Evolutionary conservation across 352 stramenopile species (phyloP).

Genomic region (Globisporangium canariense): DNA sequence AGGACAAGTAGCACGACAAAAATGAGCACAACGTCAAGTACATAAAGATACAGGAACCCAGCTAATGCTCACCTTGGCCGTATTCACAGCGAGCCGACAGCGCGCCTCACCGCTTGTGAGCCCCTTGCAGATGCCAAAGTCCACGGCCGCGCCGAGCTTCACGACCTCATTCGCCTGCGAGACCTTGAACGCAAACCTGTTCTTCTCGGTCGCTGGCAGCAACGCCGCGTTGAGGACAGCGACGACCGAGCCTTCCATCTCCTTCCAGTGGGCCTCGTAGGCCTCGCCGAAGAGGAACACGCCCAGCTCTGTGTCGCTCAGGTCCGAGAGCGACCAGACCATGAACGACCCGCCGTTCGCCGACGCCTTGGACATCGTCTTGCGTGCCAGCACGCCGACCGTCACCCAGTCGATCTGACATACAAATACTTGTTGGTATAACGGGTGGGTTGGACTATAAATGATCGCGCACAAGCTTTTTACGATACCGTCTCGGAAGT

Average conservation of each 20-base stretch:
- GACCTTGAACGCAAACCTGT: conserved; percentile 78
- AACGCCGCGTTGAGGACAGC: conserved; percentile 69
- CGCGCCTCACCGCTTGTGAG: conserved; percentile 52
- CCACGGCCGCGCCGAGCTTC: conserved; percentile 50
- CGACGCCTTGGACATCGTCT: conserved; percentile 65
- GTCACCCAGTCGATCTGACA: conserved; percentile 73
- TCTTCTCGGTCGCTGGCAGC: conserved; percentile 63
- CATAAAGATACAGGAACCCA: conserved; percentile 5
- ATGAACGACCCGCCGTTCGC: conserved; percentile 72
- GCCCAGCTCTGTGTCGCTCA: conserved; percentile 60
- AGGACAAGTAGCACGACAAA: background rate
- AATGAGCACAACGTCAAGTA: background rate
- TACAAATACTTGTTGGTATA: background rate
- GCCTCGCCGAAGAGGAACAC: conserved; percentile 77
- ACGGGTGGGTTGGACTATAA: background rate
- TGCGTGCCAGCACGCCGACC: conserved; percentile 70
- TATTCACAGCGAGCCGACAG: conserved; percentile 75
- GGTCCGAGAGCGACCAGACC: conserved; percentile 75
- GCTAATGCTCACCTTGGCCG: conserved; percentile 41
- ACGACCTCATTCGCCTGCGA: conserved; percentile 56
- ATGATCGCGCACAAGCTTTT: background rate
- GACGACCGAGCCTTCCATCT: conserved; percentile 55
- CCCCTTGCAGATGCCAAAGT: conserved; percentile 82
- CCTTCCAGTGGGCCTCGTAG: conserved; percentile 68
- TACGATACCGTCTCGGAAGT: conserved; percentile 43